Percentiles rank a stretch among this genome's conserved stretches.
Evolutionary conservation across 805 yeast genomes (phyloP).

Genomic region (Pichia cephalocereana): DNA sequence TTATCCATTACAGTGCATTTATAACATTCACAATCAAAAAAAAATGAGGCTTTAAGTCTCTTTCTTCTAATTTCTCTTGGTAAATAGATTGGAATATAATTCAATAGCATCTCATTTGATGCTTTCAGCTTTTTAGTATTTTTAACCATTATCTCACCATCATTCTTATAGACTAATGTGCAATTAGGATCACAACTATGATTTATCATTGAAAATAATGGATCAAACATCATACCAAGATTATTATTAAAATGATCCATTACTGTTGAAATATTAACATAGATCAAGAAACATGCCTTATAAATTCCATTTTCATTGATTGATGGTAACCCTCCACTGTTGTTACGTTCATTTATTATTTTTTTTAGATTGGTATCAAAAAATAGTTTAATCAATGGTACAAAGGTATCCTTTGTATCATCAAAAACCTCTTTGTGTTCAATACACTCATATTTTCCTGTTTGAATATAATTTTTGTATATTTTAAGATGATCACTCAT

Average conservation of each 20-base stretch:
- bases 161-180: conserved; percentile 15
- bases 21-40: conserved; percentile 28
- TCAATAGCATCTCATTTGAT: conserved; percentile 24
- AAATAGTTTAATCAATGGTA: conserved; percentile 7
- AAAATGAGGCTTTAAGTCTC: conserved; percentile 24
- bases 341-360: background rate
- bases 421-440: conserved; percentile 11
- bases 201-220: conserved; percentile 29
- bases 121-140: conserved; percentile 14
- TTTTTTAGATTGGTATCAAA: background rate
- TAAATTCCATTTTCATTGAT: conserved; percentile 10
- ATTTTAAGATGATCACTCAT: conserved; percentile 18
- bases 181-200: conserved; percentile 34
- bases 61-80: conserved; percentile 24
- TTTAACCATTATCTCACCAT: conserved; percentile 12
- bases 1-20: conserved; percentile 13
- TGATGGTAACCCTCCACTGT: background rate
- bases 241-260: conserved; percentile 21
- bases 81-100: conserved; percentile 20
- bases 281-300: conserved; percentile 14
- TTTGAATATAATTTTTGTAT: conserved; percentile 3
- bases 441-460: background rate
- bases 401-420: conserved; percentile 9
- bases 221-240: conserved; percentile 30
- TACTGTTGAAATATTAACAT: conserved; percentile 24